phyloP scores from a whole-genome alignment of 2,329 filamentous ascomycete species.

The Fusarium tanahbumbuense region DNA sequence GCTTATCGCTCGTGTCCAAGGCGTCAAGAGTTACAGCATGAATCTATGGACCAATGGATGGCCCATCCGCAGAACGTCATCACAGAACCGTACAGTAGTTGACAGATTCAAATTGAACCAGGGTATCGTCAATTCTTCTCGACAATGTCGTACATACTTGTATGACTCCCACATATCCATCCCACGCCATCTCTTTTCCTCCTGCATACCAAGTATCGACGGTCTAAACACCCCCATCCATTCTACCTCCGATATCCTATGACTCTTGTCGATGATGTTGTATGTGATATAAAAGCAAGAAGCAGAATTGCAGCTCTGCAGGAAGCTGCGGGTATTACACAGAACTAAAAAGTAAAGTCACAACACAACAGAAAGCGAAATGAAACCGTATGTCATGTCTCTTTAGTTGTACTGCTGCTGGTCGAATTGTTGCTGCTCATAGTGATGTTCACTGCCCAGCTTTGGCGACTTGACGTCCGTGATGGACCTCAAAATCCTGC shows the following conservation, averaged over 20 bases:
- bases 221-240: constrained; percentile 5
- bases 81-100: background rate
- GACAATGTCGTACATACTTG: constrained; percentile 29
- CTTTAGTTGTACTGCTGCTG: constrained; percentile 34
- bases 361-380: constrained; percentile 32
- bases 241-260: constrained; percentile 23
- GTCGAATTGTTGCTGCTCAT: constrained; percentile 31
- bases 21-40: background rate
- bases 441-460: constrained; percentile 30
- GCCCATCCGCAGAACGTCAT: background rate
- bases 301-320: constrained; percentile 39
- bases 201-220: constrained; percentile 1
- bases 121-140: constrained; percentile 40
- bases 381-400: constrained; percentile 14
- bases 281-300: constrained; percentile 37
- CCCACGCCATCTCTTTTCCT: constrained; percentile 14
- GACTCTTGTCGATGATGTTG: constrained; percentile 19
- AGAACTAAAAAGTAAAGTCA: constrained; percentile 39
- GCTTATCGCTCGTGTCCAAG: background rate
- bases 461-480: constrained; percentile 42
- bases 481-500: constrained; percentile 45
- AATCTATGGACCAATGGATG: background rate
- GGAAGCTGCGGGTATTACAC: constrained; percentile 46
- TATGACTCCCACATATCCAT: constrained; percentile 20
- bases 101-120: background rate